phyloP scores from a whole-genome alignment of 352 stramenopile species.

The Hyaloperonospora arabidopsidis region DNA sequence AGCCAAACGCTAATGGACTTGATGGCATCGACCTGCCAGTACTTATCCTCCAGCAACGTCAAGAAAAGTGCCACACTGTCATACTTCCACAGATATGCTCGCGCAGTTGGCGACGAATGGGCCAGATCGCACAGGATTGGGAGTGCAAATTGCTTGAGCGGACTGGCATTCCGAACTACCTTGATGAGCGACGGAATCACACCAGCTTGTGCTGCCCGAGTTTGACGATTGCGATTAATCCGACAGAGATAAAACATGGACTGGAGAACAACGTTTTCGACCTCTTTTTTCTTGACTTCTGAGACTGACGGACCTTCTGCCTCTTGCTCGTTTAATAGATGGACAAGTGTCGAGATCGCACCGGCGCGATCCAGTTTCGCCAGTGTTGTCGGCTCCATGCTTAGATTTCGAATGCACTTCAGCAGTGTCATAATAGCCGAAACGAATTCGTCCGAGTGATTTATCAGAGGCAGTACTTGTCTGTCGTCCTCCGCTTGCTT shows the following conservation, averaged over 20 bases:
- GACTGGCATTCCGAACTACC: slow-evolving; percentile 73
- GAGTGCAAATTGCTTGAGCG: slow-evolving; percentile 89
- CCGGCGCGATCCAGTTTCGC: slow-evolving; percentile 84
- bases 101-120: slow-evolving; percentile 78
- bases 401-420: slow-evolving; percentile 84
- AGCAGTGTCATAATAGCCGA: slow-evolving; percentile 70
- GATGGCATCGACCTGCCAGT: slow-evolving; percentile 86
- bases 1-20: slow-evolving; percentile 86
- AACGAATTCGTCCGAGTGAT: slow-evolving; percentile 44
- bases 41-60: slow-evolving; percentile 81
- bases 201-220: slow-evolving; percentile 79
- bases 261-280: slow-evolving; percentile 88
- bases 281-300: slow-evolving; percentile 56
- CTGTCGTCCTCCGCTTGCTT: slow-evolving; percentile 8
- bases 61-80: slow-evolving; percentile 82
- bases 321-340: slow-evolving; percentile 57
- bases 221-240: slow-evolving; percentile 88
- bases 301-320: slow-evolving; percentile 20
- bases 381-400: slow-evolving; percentile 86
- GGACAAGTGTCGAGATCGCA: slow-evolving; percentile 81
- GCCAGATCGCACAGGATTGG: slow-evolving; percentile 89
- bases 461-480: slow-evolving; percentile 14
- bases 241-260: slow-evolving; percentile 91
- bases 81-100: slow-evolving; percentile 79
- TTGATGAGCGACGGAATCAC: slow-evolving; percentile 87